These are phyloP conservation scores for Pisolithus microcarpus DNA, from an alignment of 768 basidiomycete genomes.

Conservation along the genomic window DNA sequence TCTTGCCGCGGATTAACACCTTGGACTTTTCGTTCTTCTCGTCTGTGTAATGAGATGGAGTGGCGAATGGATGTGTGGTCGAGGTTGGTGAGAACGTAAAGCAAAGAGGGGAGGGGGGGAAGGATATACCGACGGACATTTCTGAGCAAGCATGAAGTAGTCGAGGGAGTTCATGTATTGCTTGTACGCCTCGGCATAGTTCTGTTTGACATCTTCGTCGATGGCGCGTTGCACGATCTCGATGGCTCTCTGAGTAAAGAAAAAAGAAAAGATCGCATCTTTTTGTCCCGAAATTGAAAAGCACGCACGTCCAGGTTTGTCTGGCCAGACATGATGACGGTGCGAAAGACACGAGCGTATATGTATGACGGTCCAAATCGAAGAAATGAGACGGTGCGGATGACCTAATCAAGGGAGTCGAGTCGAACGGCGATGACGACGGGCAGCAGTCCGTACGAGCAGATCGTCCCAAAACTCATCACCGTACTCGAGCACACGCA, in stretches of 20 bases:
- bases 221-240: constrained; percentile 90
- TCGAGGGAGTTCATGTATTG: constrained; percentile 92
- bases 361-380: too few species aligned
- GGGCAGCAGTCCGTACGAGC: constrained; percentile 37
- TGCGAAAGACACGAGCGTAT: not conserved
- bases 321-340: constrained; percentile 34
- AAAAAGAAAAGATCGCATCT: not conserved
- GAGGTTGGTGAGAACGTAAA: not conserved
- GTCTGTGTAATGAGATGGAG: constrained; percentile 23
- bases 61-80: not conserved
- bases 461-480: constrained; percentile 53
- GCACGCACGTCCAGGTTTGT: constrained; percentile 42
- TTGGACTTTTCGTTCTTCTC: constrained; percentile 96
- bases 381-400: not conserved
- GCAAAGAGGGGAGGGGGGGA: not conserved
- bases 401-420: not conserved
- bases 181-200: constrained; percentile 93
- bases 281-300: constrained; percentile 4
- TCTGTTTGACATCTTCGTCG: constrained; percentile 86
- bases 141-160: constrained; percentile 96
- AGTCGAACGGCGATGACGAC: too few species aligned
- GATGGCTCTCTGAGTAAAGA: constrained; percentile 57
- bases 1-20: constrained; percentile 76
- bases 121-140: constrained; percentile 47
- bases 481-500: constrained; percentile 55